Percentiles rank a stretch among this genome's conserved stretches.
Evolutionary conservation across 2,329 filamentous ascomycete species (phyloP).

Genomic region (Aspergillus quadricinctus): DNA sequence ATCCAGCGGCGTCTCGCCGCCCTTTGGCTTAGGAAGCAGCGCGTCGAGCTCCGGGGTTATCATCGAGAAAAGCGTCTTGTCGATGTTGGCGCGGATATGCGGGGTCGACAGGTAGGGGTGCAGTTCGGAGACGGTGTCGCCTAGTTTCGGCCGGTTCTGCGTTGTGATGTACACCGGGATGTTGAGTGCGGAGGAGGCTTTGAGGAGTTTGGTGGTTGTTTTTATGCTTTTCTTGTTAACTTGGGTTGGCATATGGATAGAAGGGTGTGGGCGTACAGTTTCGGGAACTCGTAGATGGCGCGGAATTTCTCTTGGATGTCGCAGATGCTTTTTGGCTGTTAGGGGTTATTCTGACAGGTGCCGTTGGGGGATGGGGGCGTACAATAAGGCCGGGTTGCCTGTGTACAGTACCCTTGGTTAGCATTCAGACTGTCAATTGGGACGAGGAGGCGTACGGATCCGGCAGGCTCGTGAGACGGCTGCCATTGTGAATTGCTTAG

Average conservation of each 20-base stretch:
- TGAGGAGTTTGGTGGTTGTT: slow-evolving; percentile 65
- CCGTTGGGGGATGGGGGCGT: slow-evolving; percentile 13
- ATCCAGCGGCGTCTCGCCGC: slow-evolving; percentile 43
- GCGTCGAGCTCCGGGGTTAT: slow-evolving; percentile 62
- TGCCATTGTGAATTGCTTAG: slow-evolving; percentile 11
- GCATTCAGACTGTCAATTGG: not conserved
- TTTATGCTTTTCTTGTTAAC: slow-evolving; percentile 47
- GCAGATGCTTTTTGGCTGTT: slow-evolving; percentile 63
- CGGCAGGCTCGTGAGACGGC: slow-evolving; percentile 16
- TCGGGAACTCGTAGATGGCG: slow-evolving; percentile 79
- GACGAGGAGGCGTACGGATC: slow-evolving; percentile 22
- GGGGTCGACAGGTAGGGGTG: slow-evolving; percentile 41
- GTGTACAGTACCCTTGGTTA: slow-evolving; percentile 7
- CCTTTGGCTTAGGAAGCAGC: slow-evolving; percentile 24
- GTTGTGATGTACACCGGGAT: slow-evolving; percentile 84
- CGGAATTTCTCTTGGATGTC: slow-evolving; percentile 95
- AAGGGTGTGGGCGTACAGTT: slow-evolving; percentile 54
- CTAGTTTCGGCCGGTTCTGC: slow-evolving; percentile 73
- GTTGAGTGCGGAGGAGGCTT: slow-evolving; percentile 46
- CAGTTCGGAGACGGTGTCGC: slow-evolving; percentile 74
- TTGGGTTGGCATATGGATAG: not conserved
- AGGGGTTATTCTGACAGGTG: not conserved
- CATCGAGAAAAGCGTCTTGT: slow-evolving; percentile 94
- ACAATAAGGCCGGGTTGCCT: slow-evolving; percentile 48
- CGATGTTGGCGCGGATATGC: slow-evolving; percentile 56